phyloP scores from a whole-genome alignment of 176 grass and related monocot species.

The Juncus inflexus region DNA sequence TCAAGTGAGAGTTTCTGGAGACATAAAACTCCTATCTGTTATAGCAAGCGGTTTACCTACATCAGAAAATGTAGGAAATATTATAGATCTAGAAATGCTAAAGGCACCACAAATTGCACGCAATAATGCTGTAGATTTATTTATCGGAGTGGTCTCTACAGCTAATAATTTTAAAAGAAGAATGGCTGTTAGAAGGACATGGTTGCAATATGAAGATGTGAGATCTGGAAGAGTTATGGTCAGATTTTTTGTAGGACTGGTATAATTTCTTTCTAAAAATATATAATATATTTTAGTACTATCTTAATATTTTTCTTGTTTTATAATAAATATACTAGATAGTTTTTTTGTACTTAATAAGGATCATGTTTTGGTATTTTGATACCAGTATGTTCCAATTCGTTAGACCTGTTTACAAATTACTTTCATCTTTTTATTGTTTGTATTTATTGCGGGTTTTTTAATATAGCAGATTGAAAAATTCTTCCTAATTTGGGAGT shows the following conservation, averaged over 20 bases:
- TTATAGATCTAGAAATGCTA: constrained; percentile 49
- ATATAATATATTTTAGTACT: too few species aligned
- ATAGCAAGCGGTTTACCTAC: constrained; percentile 85
- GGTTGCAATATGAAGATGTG: constrained; percentile 89
- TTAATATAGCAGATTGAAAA: too few species aligned
- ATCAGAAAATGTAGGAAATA: constrained; percentile 60
- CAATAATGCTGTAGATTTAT: constrained; percentile 57
- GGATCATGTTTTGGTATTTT: too few species aligned
- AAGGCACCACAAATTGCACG: constrained; percentile 56
- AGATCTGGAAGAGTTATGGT: constrained; percentile 47
- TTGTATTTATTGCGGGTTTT: too few species aligned
- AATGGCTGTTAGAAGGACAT: constrained; percentile 85
- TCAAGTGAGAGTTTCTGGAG: constrained; percentile 60
- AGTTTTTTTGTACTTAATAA: too few species aligned
- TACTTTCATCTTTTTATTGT: too few species aligned
- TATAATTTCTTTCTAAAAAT: constrained; percentile 28
- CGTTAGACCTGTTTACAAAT: too few species aligned
- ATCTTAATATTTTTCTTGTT: too few species aligned
- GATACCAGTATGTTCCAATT: too few species aligned
- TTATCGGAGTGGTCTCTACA: constrained; percentile 92
- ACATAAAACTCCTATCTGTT: constrained; percentile 69
- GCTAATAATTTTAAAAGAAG: constrained; percentile 93
- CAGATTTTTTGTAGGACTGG: constrained; percentile 90
- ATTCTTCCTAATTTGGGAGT: too few species aligned
- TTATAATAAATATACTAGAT: too few species aligned